A percentile compares a stretch with the other conserved stretches of the same genome.
phyloP scores from a whole-genome alignment of 345 rosid genomes.

The Populus simonii region DNA sequence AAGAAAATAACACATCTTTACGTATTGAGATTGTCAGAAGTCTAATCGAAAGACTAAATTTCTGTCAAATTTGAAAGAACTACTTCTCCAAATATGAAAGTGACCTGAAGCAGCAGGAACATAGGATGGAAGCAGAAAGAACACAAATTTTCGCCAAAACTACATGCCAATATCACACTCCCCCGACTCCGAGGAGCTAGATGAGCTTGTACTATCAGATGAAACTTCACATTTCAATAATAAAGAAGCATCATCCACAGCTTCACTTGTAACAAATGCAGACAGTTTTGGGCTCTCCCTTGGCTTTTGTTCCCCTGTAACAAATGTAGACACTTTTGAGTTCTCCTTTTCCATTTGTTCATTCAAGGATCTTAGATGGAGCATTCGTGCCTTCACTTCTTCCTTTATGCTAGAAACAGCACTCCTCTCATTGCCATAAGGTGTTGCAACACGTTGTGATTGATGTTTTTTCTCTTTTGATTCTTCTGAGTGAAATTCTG shows the following conservation, averaged over 20 bases:
- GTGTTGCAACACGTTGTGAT: constrained; percentile 1
- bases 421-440: constrained; percentile 11
- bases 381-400: constrained; percentile 32
- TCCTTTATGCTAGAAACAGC: constrained; percentile 27
- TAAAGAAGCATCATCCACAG: constrained; percentile 1
- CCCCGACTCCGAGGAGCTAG: constrained; percentile 39
- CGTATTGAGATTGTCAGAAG: background rate
- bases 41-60: background rate
- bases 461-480: constrained; percentile 14
- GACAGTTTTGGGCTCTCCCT: too few species aligned
- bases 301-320: background rate
- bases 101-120: background rate
- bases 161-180: background rate
- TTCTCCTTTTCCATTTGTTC: constrained; percentile 19
- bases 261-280: background rate
- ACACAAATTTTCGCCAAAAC: constrained; percentile 5
- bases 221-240: background rate
- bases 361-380: constrained; percentile 5
- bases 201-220: constrained; percentile 27
- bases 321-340: background rate
- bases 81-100: too few species aligned
- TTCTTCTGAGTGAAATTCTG: constrained; percentile 6
- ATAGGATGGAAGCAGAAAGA: background rate
- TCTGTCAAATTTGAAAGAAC: too few species aligned
- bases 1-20: background rate